phyloP scores from a whole-genome alignment of 306 rosid species.

The Vicia sativa region DNA sequence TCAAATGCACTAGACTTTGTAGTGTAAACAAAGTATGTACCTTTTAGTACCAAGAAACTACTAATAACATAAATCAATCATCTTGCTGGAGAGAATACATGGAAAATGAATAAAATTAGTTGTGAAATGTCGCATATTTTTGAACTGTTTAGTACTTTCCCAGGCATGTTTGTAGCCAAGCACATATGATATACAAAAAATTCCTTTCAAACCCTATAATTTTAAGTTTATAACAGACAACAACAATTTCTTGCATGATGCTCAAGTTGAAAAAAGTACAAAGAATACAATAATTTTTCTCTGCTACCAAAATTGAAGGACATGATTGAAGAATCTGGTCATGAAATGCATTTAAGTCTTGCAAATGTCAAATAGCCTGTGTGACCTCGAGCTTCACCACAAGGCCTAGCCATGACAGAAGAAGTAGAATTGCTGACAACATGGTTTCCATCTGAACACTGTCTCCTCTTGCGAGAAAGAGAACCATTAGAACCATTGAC shows the following conservation, averaged over 20 bases:
- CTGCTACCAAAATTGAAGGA: slow-evolving; percentile 29
- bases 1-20: neutral
- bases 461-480: slow-evolving; percentile 70
- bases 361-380: slow-evolving; percentile 92
- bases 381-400: slow-evolving; percentile 85
- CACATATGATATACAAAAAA: slow-evolving; percentile 11
- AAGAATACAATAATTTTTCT: neutral
- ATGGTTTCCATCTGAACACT: slow-evolving; percentile 56
- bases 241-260: neutral
- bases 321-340: slow-evolving; percentile 20
- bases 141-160: neutral
- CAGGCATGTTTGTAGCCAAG: slow-evolving; percentile 24
- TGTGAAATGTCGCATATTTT: slow-evolving; percentile 2
- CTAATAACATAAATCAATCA: neutral
- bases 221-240: neutral
- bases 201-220: slow-evolving; percentile 9
- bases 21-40: neutral
- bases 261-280: slow-evolving; percentile 19
- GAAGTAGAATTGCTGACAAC: slow-evolving; percentile 43
- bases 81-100: neutral
- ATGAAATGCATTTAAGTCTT: slow-evolving; percentile 64
- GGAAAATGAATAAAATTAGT: slow-evolving; percentile 1
- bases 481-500: slow-evolving; percentile 45
- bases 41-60: neutral
- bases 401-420: slow-evolving; percentile 68